These are phyloP conservation scores for Ophiostoma triangulosporum DNA, from an alignment of 2,329 filamentous ascomycete genomes.

Conservation along the genomic window DNA sequence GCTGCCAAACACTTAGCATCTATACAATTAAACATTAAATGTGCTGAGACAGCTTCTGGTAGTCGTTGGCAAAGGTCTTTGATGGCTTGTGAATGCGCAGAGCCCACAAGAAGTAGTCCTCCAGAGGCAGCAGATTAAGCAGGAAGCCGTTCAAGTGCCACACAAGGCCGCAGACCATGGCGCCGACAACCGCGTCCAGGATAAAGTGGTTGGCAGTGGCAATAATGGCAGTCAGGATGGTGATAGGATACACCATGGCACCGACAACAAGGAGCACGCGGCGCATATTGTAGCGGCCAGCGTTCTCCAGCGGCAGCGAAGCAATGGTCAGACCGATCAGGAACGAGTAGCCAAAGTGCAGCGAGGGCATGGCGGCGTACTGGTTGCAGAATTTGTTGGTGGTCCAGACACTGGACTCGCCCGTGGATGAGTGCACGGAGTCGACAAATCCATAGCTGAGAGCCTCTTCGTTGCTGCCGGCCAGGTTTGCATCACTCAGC, in stretches of 20 bases:
- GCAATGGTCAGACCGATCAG: constrained; percentile 58
- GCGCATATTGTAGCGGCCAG: constrained; percentile 33
- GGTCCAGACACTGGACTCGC: constrained; percentile 57
- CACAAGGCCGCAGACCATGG: constrained; percentile 48
- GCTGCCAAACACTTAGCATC: too few relatives aligned
- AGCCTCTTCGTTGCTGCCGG: constrained; percentile 42
- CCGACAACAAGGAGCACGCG: constrained; percentile 30
- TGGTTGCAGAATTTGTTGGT: constrained; percentile 64
- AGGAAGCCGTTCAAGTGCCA: constrained; percentile 44
- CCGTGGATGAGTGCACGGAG: constrained; percentile 40
- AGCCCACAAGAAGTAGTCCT: constrained; percentile 50
- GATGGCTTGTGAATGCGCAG: constrained; percentile 13
- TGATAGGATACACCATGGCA: constrained; percentile 49
- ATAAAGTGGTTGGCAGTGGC: constrained; percentile 63
- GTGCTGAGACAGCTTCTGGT: not conserved
- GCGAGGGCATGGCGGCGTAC: constrained; percentile 57
- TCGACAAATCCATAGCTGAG: constrained; percentile 49
- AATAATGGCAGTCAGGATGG: constrained; percentile 54
- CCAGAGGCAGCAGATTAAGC: constrained; percentile 48
- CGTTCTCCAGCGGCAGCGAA: constrained; percentile 40
- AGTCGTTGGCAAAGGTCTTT: not conserved
- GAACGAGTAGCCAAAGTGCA: constrained; percentile 64
- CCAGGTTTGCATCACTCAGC: constrained; percentile 36
- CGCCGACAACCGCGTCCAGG: constrained; percentile 56
- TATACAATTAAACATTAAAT: not conserved